Evolutionary conservation across 345 rosid genomes (phyloP), one percentile per base, ranked within the genome.

Genomic region (Arabidopsis arenosa): DNA sequence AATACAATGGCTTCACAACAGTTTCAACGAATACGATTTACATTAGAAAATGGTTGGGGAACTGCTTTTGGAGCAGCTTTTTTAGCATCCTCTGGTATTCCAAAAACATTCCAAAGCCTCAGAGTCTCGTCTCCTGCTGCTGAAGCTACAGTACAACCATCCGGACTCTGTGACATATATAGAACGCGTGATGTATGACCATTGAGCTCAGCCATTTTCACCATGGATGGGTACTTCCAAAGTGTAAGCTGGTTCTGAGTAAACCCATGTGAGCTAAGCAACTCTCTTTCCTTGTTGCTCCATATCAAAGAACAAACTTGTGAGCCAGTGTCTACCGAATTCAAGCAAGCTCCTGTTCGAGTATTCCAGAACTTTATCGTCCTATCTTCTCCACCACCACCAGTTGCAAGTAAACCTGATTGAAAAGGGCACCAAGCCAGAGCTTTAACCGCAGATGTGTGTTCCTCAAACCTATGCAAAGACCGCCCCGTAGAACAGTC

Each of bases 371-470:
- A 49, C 57, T 36, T 72, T 3, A 72, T 72, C 2, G 41, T 12
- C 26, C 7, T 0, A 72, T 72, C 76, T 60, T 41, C 45, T 14
- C 9, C 67, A 33, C 68, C 59, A 33, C 75, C 75, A 32, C 75
- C 69, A 28, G 76, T 59, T 39, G 76, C 68, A 23, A 62, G 68
- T 13, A 72, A 62, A 39, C 17, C 26, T 0, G 48, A 2, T 49
- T 72, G 76, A 32, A 37, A 72, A 59, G 68, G 61, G 7, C 68
- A 77, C 84, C 84, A 83, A 23, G 80, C 79, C 14, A 83, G 82
- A 49, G 86, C 86, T 52, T 80, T 83, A n/a, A 83, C 82, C 8
- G 82, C 82, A 32, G 82, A 37, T 11, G 69, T 80, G 23, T 80
- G 86, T 2, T 67, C 79, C 6, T 73, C 77, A 30, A 76, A 43